Evolutionary conservation across 2,329 filamentous ascomycete species (phyloP).

Genomic region (Monilinia laxa): DNA sequence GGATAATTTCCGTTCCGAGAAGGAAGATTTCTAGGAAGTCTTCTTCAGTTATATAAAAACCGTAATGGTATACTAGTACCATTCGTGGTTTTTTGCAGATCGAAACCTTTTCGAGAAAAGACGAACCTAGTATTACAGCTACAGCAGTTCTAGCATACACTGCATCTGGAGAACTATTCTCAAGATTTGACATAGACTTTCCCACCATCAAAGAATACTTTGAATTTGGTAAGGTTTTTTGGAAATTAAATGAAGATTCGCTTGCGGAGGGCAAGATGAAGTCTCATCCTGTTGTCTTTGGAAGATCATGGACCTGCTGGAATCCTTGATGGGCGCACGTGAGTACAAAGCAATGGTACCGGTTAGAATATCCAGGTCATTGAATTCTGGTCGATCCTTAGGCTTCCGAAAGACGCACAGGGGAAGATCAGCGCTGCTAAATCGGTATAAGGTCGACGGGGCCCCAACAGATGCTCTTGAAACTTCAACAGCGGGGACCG

Average conservation of each 20-base stretch:
- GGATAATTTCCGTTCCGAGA: no score
- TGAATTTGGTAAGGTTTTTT: not conserved
- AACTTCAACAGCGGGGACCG: no score
- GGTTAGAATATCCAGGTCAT: not conserved
- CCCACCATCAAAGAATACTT: not conserved
- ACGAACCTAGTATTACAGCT: conserved; percentile 1
- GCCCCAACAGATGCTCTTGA: not conserved
- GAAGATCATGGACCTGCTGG: conserved; percentile 1
- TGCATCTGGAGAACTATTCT: not conserved
- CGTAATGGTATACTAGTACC: no score
- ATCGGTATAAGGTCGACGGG: not conserved
- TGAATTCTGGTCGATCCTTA: not conserved
- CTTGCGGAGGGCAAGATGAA: not conserved
- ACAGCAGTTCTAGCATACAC: conserved; percentile 7
- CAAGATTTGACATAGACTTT: not conserved
- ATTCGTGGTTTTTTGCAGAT: not conserved
- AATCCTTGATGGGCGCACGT: not conserved
- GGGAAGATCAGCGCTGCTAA: conserved; percentile 2
- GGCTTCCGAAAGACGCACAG: not conserved
- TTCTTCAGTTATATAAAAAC: no score
- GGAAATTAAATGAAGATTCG: not conserved
- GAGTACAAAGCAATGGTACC: not conserved
- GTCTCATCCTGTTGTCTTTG: not conserved
- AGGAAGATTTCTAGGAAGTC: no score
- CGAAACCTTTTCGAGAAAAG: not conserved